Evolutionary conservation across 495 filamentous ascomycete genomes (phyloP), one percentile per base, ranked within the genome.

Genomic region (Penicillium robsamsonii): DNA sequence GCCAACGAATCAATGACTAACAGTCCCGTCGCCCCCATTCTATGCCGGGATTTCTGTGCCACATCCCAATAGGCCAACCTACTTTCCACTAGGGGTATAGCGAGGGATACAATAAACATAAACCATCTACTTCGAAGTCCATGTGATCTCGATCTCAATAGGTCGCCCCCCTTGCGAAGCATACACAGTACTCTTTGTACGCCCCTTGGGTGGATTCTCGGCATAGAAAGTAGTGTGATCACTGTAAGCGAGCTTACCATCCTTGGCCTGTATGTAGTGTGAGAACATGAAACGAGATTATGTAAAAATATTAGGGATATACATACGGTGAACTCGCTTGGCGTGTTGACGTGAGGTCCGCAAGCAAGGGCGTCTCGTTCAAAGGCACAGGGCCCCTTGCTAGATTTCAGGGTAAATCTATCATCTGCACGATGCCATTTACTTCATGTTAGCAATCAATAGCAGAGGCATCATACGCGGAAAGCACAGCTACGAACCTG

Each of bases 331-430:
- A 82, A 83, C 42, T 77, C 69, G 4, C 69, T 73, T 1, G 75
- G 67, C 5, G 60, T 70, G 8, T 62, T 69, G 22, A 82, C 70
- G 12, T 72, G 67, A 0, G 73, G 63, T 4, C 74, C 79, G 64
- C 84, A 87, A 30, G 70, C 76, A 41, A 87, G 74, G 10, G 67
- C 57, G 41, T 70, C 75, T 5, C 75, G 64, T 29, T 75, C 62
- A 25, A 86, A 71, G 6, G 73, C 74, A 58, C 85, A 88, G 10
- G 65, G 64, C 7, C 84, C 85, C 57, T 85, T 85, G 58, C 80
- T 86, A 4, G 80, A 79, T 40, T 72, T 80, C 2, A 86, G 67
- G 6, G 84, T 84, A 71, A 87, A 84, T n/a, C 75, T 77, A 27
- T 74, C 71, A 20, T 77, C 83, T 73, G 51, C 25, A 53, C 46